A percentile compares a stretch with the other conserved stretches of the same genome.
These are phyloP conservation scores for Erodium moschatum DNA, from an alignment of 441 rosid species.

Conservation along the genomic window DNA sequence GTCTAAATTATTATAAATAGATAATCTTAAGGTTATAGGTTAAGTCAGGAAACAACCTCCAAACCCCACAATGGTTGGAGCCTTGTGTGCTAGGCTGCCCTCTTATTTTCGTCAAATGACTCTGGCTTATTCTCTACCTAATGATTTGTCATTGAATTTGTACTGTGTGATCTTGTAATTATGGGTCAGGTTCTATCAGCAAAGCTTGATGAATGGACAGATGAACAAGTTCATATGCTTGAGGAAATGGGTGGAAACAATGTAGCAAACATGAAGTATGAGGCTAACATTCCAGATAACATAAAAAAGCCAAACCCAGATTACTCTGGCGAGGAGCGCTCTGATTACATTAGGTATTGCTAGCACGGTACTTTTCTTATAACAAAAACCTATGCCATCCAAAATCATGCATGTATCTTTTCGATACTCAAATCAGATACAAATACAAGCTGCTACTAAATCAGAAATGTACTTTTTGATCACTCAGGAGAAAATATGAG, in stretches of 20 bases:
- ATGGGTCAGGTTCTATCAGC: constrained; percentile 69
- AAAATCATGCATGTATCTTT: neutral
- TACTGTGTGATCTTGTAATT: constrained; percentile 14
- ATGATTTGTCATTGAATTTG: neutral
- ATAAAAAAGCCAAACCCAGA: constrained; percentile 67
- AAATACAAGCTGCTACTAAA: constrained; percentile 16
- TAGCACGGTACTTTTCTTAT: constrained; percentile 3
- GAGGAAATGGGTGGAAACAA: constrained; percentile 64
- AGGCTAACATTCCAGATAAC: constrained; percentile 58
- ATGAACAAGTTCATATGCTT: constrained; percentile 65
- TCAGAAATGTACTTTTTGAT: constrained; percentile 17
- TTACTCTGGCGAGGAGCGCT: constrained; percentile 63
- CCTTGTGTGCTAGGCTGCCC: neutral
- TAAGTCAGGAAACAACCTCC: neutral
- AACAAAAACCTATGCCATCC: constrained; percentile 2
- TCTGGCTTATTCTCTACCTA: neutral
- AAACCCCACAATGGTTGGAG: neutral
- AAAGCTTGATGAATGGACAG: constrained; percentile 95
- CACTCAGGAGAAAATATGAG: constrained; percentile 76
- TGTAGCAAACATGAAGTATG: constrained; percentile 59
- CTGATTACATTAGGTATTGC: constrained; percentile 64
- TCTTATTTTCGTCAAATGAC: neutral
- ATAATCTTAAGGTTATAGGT: neutral
- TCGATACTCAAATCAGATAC: neutral
- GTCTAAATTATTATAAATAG: neutral